Evolutionary conservation across 345 rosid genomes (phyloP), one percentile per base, ranked within the genome.

Genomic region (Moricandia moricandioides): DNA sequence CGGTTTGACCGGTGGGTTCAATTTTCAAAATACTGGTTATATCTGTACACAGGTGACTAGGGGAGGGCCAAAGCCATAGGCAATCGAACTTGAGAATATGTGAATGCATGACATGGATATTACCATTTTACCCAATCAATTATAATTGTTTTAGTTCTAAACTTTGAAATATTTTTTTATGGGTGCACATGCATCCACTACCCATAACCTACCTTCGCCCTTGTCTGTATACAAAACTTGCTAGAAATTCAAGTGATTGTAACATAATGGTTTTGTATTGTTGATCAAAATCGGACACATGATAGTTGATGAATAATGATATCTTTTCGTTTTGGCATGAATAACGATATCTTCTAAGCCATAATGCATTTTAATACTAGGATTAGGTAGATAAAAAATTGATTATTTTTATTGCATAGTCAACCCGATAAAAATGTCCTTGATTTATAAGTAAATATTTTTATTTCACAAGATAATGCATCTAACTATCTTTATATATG

Each of bases 161-260:
- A n/a, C n/a, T n/a, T n/a, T n/a, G n/a, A n/a, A n/a, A n/a, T n/a
- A 34, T 34, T 34, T 1, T 34, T 34, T 34, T 34, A 39, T 39
- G 45, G 45, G 13, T 39, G 45, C 45, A 39, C 45, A 39, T 39
- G 45, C 45, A 39, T 39, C 45, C 45, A 39, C 5, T 39, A 39
- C 45, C 45, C 45, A 39, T 39, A 39, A 39, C 45, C 45, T 39
- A 39, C 45, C 45, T 39, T 39, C 45, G 45, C 45, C 45, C 45
- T 13, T n/a, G 7, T 45, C 17, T 65, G 9, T 14, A 26, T 24
- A 21, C 6, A 60, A 26, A 71, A 18, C 34, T 13, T 45, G n/a
- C 24, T 14, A 18, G 51, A 49, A 59, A 40, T 52, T 33, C 39
- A 52, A 35, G 76, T 51, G 52, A 62, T 72, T n/a, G 18, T 49